Base-by-base conservation (phyloP, 257 asterid species). In the Solanum tacnaense region DNA sequence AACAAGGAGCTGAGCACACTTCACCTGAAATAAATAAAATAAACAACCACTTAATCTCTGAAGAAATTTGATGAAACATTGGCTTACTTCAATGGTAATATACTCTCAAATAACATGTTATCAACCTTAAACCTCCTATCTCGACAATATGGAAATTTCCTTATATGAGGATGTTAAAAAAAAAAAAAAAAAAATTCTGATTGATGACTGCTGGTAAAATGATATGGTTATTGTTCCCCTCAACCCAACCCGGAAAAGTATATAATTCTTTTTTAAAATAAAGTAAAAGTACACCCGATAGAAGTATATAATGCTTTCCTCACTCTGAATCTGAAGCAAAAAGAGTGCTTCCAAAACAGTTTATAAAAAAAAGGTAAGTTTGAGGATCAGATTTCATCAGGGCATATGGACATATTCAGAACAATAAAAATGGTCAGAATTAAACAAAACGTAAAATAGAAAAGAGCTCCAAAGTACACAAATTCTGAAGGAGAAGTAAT, bases 1-100 rank as follows among this genome's bases (percentile, higher is more conserved):
- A 9, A 97, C 92, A 87, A 97, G 99, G 91, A 97, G 88, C 90
- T 94, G 98, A 71, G 96, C 97, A 91, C 99, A 97, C 93, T 94
- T 94, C 81, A 90, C 94, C 99, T 97, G 92, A 41, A 91, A 89
- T 3, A 46, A 91, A 89, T 3, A 72, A 20, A 29, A 68, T 75
- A 84, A 88, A 82, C 9, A 13, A 56, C 36, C 46, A 58, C 71
- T 84, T 58, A 13, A 52, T 35, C 27, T 32, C 11, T 11, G n/a
- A 44, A 49, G 44, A 82, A 49, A 18, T 49, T 52, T 31, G 12
- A 23, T 18, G 71, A 49, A 82, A 31, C 44, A 10, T 49, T 49
- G 46, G 71, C 70, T 82, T 49, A 52, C n/a, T 31, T 52, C 70
- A 29, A 52, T 10, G 70, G 31, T 52, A 49, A 18, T 82, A 49